Conservation (phyloP, 2,329 filamentous ascomycete genomes). For the Epichloe glyceriae region DNA sequence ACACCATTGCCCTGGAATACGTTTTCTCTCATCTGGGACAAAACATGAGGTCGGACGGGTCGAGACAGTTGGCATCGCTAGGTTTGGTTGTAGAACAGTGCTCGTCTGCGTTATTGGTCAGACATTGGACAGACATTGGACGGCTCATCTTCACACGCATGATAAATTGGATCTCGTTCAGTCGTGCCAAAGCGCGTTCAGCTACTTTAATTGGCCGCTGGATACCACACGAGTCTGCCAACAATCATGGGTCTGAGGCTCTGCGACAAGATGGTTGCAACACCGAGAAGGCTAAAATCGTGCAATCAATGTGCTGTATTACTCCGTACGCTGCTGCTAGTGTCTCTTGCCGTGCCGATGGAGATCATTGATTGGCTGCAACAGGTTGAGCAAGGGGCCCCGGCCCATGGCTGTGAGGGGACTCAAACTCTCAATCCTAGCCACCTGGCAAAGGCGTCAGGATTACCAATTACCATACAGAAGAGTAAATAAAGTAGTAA, state of each 20-base stretch:
- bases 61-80: background rate
- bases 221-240: background rate
- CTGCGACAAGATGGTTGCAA: background rate
- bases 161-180: slow-evolving; percentile 6
- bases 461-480: too few relatives aligned
- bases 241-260: background rate
- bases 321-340: background rate
- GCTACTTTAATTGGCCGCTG: slow-evolving; percentile 1
- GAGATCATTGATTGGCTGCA: slow-evolving; percentile 1
- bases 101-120: background rate
- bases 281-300: slow-evolving; percentile 2
- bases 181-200: slow-evolving; percentile 5
- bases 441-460: background rate
- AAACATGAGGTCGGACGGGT: background rate
- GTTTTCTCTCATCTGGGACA: too few relatives aligned
- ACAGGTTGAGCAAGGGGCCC: background rate
- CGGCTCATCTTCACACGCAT: slow-evolving; percentile 4
- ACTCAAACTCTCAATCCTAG: background rate
- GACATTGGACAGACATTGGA: background rate
- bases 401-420: background rate
- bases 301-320: background rate
- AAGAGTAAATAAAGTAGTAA: too few relatives aligned
- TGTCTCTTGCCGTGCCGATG: background rate
- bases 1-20: too few relatives aligned
- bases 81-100: background rate